Base-by-base conservation (phyloP, 2,329 filamentous ascomycete species). In the Plenodomus biglobosus region DNA sequence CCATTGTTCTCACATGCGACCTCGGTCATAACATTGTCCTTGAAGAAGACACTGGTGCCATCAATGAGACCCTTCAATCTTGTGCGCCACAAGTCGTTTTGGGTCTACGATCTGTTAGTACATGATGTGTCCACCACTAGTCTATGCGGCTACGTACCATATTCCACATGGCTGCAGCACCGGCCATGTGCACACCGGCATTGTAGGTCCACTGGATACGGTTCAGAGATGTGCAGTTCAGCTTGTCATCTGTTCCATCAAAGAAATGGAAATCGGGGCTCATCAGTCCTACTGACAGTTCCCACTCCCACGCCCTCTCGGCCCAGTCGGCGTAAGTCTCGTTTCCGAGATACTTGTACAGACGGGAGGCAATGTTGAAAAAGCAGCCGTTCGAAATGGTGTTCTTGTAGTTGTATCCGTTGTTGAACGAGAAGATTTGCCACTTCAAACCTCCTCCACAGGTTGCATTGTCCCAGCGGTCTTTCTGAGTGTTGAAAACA, bases 401-500 rank as follows among this genome's bases (percentile, higher is more conserved):
- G 74, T 92, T 92, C 72, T 91, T 94, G 80, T 95, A 94, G 61
- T 84, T 80, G 68, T 91, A 85, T 16, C 90, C 90, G 24, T 68
- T 85, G 69, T 95, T 92, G 62, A 81, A 83, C 3, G 80, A 73
- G 67, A 85, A 92, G 58, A 95, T 91, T 75, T 95, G 90, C 88
- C 88, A 92, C 44, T 82, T 78, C 41, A 94, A 75, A 5, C 90
- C 90, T 51, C 90, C 90, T 21, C 78, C 80, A 62, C 90, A 95
- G 24, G 75, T 72, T 0, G 75, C 71, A 1, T 73, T 77, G 66
- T 92, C 84, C 90, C 90, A 94, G 36, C 90, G 82, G 19, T 66
- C 68, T 8, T 78, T 79, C 65, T 91, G 86, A 17, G 81, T 80
- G 69, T 91, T 86, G 79, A 89, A 94, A 32, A 90, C 83, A 55